Evolutionary conservation across 2,329 filamentous ascomycete species (phyloP), one percentile per base, ranked within the genome.

Genomic region (Colletotrichum echinochloae): DNA sequence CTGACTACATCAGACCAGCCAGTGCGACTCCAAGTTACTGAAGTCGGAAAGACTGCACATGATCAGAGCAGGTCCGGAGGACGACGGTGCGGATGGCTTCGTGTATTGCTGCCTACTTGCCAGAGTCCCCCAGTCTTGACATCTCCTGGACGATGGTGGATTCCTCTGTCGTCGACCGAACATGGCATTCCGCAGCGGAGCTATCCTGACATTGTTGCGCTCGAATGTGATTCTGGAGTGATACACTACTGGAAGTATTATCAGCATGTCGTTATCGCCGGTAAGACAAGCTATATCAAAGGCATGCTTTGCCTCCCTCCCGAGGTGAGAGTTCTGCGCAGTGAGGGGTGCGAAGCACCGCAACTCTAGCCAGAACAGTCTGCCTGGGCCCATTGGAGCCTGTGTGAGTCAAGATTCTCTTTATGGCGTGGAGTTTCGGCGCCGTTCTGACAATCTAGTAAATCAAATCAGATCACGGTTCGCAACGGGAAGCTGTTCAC

Each of bases 351-450:
- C 39, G 67, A 54, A 37, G 26, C 18, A 48, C 60, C 49, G 59
- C 68, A 28, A 60, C 59, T 46, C 14, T 54, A 20, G 33, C 68
- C n/a, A 54, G 46, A 14, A 35, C 44, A 52, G 66, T 75, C 11
- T 65, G 74, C 1, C 33, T 75, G 35, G 77, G 75, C 16, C 75
- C 75, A 3, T 51, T 77, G 5, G 74, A 77, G 16, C 73, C 73
- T 8, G 73, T 72, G 49, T n/a, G 48, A 57, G 48, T 4, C 20
- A 5, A 9, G 3, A 9, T 33, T 2, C 11, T 28, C 14, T 11
- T 26, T n/a, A 2, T 23, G 33, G 26, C 4, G 52, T n/a, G 5
- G 28, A 28, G 8, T 30, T 20, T 39, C 14, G n/a, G 37, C 14
- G 8, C 7, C 18, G 23, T 44, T 28, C 63, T 66, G 55, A 70